phyloP scores from a whole-genome alignment of 768 basidiomycete genomes.

The Paxillus rubicundulus region DNA sequence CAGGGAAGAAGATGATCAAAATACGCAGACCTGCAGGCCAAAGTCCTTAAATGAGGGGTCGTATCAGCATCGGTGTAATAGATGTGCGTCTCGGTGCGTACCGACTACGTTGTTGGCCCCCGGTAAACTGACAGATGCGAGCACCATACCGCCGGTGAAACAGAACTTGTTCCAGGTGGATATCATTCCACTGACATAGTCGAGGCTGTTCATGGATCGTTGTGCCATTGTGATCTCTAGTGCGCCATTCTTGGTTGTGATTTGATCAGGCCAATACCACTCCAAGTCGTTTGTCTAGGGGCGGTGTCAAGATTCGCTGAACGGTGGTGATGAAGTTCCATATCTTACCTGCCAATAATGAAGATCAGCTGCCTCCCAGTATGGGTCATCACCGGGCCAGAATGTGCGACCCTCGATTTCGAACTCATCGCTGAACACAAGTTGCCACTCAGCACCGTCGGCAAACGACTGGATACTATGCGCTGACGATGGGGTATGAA shows the following conservation, averaged over 20 bases:
- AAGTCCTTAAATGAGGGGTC: slow-evolving; percentile 40
- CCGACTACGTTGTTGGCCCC: slow-evolving; percentile 58
- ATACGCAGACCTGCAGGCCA: slow-evolving; percentile 60
- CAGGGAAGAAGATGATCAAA: not conserved
- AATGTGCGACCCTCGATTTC: slow-evolving; percentile 76
- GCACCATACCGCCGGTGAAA: slow-evolving; percentile 84
- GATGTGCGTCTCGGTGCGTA: slow-evolving; percentile 4
- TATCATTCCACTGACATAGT: slow-evolving; percentile 73
- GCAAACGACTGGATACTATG: slow-evolving; percentile 51
- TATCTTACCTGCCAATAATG: slow-evolving; percentile 67
- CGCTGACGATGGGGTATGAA: slow-evolving; percentile 65
- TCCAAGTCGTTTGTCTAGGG: slow-evolving; percentile 69
- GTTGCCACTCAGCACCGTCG: slow-evolving; percentile 52
- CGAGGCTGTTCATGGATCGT: slow-evolving; percentile 65
- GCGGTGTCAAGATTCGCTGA: not conserved
- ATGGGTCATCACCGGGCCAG: slow-evolving; percentile 80
- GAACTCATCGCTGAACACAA: slow-evolving; percentile 91
- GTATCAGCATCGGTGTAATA: not conserved
- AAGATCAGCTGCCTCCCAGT: slow-evolving; percentile 81
- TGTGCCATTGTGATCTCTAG: slow-evolving; percentile 72
- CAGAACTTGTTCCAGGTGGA: slow-evolving; percentile 88
- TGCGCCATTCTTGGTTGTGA: slow-evolving; percentile 70
- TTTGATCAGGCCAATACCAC: slow-evolving; percentile 84
- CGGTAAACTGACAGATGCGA: slow-evolving; percentile 65
- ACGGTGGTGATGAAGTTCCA: not conserved